phyloP scores from a whole-genome alignment of 805 yeast genomes.

The Starmerella powellii region DNA sequence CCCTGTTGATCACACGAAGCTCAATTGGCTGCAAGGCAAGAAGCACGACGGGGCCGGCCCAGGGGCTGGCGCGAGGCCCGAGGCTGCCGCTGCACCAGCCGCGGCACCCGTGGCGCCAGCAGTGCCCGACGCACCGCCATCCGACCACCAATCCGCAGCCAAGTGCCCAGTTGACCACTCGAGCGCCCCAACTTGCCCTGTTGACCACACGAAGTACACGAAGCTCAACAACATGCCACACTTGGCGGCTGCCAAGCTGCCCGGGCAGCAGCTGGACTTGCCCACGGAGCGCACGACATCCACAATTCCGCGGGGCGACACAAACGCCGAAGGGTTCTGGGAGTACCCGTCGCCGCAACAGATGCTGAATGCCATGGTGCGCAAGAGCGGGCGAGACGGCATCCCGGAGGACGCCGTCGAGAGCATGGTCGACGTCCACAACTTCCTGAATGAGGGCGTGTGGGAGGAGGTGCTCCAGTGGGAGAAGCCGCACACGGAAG shows the following conservation, averaged over 20 bases:
- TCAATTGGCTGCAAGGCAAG: slow-evolving; percentile 16
- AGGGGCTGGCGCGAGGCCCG: too few species aligned
- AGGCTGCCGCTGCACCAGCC: too few species aligned
- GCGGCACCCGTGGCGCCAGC: too few species aligned
- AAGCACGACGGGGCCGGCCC: neutral
- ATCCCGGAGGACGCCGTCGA: slow-evolving; percentile 93
- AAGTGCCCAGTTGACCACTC: slow-evolving; percentile 27
- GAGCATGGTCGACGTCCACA: slow-evolving; percentile 93
- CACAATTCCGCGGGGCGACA: slow-evolving; percentile 72
- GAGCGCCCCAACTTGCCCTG: slow-evolving; percentile 5
- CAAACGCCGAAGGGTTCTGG: slow-evolving; percentile 66
- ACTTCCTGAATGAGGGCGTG: slow-evolving; percentile 91
- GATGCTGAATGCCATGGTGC: slow-evolving; percentile 94
- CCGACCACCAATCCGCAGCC: slow-evolving; percentile 1
- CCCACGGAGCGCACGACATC: slow-evolving; percentile 79
- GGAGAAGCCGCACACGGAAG: slow-evolving; percentile 62
- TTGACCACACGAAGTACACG: slow-evolving; percentile 38
- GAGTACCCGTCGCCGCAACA: slow-evolving; percentile 99
- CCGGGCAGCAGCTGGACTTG: slow-evolving; percentile 67
- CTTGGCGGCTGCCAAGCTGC: slow-evolving; percentile 52
- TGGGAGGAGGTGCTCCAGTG: slow-evolving; percentile 90
- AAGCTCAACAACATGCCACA: slow-evolving; percentile 87
- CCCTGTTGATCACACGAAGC: slow-evolving; percentile 34
- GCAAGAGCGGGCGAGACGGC: slow-evolving; percentile 65
- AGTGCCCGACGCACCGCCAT: neutral